Evolutionary conservation across 371 early-diverging fungal genomes (phyloP), one percentile per base, ranked within the genome.

Genomic region (Mucor racemosus): DNA sequence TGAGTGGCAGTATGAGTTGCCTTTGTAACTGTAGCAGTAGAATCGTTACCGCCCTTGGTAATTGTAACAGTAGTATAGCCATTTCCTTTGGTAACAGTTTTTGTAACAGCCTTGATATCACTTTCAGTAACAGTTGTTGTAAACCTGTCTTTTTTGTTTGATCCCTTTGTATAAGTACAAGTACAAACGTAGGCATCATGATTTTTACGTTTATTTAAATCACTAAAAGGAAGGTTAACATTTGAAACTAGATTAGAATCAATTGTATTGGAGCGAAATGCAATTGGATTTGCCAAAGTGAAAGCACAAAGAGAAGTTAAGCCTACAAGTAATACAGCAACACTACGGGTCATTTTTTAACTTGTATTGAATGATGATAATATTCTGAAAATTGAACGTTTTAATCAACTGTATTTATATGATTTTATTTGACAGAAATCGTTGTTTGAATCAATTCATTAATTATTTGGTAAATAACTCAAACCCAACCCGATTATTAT

Each of bases 241-340:
- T 17, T 46, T 46, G 46, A 19, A 19, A 17, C 19, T 10, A 46
- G 19, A 19, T 46, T 46, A 19, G 46, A 15, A 46, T 19, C 46
- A 8, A 46, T 19, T 8, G 46, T 8, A 19, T 46, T 46, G 46
- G 46, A 17, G 10, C 46, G 46, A 8, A 46, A 19, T 17, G 19
- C 46, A 46, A 46, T 46, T n/a, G 46, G 46, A 46, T 46, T 46
- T 19, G 46, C 46, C 19, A 46, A 19, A 46, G 46, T n/a, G 21
- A 17, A 19, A 19, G 46, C 19, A n/a, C 46, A 46, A 19, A 46
- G 19, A 19, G 46, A 46, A 4, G 46, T 9, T 46, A 46, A 46
- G 8, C 46, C 46, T 46, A 46, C 46, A 19, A 46, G 46, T 7
- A 46, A 46, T 46, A 46, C 17, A 19, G 46, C 9, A 9, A 46